These are phyloP conservation scores for Bruguiera parviflora DNA, from an alignment of 345 rosid genomes.

Conservation along the genomic window DNA sequence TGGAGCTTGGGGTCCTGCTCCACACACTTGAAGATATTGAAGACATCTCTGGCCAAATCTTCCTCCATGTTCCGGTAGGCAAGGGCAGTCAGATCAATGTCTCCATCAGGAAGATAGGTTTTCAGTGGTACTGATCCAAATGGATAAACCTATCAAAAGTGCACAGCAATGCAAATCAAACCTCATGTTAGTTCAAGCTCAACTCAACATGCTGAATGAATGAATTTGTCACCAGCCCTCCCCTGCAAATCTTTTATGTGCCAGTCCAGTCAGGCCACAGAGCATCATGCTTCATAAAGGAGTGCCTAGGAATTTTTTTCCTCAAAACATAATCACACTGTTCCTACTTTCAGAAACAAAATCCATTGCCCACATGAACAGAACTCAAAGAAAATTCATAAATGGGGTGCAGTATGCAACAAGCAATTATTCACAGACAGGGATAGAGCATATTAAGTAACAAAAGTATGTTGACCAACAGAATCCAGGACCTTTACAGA, in stretches of 20 bases:
- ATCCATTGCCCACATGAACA: background rate
- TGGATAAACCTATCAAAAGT: slow-evolving; percentile 59
- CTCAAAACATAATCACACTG: background rate
- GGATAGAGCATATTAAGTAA: background rate
- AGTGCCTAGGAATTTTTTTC: background rate
- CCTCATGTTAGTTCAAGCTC: slow-evolving; percentile 11
- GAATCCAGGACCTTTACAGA: background rate
- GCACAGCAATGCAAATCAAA: slow-evolving; percentile 7
- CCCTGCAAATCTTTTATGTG: background rate
- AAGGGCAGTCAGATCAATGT: slow-evolving; percentile 84
- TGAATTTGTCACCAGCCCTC: background rate
- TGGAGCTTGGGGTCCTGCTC: slow-evolving; percentile 14
- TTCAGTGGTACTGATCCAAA: slow-evolving; percentile 92
- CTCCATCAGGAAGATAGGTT: slow-evolving; percentile 98
- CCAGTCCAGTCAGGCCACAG: slow-evolving; percentile 1
- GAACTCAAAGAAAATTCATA: background rate
- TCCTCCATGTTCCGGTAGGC: slow-evolving; percentile 19
- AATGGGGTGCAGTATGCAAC: background rate
- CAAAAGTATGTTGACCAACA: slow-evolving; percentile 8
- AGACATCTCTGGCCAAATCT: slow-evolving; percentile 23
- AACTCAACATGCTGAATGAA: slow-evolving; percentile 9
- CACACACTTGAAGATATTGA: slow-evolving; percentile 13
- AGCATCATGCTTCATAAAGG: slow-evolving; percentile 11
- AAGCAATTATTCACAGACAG: background rate
- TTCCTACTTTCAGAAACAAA: background rate